Conservation (phyloP, 257 asterid species). For the Primulina eburnea region DNA sequence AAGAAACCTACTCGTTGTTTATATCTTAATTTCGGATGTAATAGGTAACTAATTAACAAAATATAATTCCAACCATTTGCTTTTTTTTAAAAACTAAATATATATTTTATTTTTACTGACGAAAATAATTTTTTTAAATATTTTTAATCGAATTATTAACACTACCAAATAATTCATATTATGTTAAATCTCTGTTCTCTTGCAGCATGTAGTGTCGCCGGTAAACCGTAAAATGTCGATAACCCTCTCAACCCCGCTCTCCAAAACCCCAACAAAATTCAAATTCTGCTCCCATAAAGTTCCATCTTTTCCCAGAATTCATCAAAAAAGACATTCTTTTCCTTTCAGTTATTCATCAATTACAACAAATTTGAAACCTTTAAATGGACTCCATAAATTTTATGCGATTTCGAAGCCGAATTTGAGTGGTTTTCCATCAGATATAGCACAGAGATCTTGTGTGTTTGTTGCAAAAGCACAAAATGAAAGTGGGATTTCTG, state of each 20-base stretch:
- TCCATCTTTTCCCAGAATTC: constrained; percentile 23
- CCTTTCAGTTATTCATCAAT: constrained; percentile 24
- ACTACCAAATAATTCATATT: too few species aligned
- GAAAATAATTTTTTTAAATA: too few species aligned
- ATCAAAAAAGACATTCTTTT: constrained; percentile 16
- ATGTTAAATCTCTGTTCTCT: too few species aligned
- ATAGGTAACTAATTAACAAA: too few species aligned
- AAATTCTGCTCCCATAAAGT: constrained; percentile 15
- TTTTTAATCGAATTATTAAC: too few species aligned
- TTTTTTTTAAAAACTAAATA: too few species aligned
- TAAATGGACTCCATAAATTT: constrained; percentile 28
- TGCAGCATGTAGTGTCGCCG: background rate
- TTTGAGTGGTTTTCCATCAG: constrained; percentile 22
- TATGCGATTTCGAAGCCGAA: constrained; percentile 30
- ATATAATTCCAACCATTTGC: too few species aligned
- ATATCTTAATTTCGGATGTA: too few species aligned
- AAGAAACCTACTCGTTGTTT: too few species aligned
- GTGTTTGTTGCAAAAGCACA: constrained; percentile 41
- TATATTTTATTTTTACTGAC: too few species aligned
- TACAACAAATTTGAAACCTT: constrained; percentile 24
- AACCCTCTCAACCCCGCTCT: constrained; percentile 38
- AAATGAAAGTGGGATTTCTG: constrained; percentile 30
- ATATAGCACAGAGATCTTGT: constrained; percentile 23
- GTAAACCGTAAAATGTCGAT: constrained; percentile 34
- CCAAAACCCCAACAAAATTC: constrained; percentile 30